phyloP scores from a whole-genome alignment of 2,329 filamentous ascomycete species.

The Ascochyta fabae region DNA sequence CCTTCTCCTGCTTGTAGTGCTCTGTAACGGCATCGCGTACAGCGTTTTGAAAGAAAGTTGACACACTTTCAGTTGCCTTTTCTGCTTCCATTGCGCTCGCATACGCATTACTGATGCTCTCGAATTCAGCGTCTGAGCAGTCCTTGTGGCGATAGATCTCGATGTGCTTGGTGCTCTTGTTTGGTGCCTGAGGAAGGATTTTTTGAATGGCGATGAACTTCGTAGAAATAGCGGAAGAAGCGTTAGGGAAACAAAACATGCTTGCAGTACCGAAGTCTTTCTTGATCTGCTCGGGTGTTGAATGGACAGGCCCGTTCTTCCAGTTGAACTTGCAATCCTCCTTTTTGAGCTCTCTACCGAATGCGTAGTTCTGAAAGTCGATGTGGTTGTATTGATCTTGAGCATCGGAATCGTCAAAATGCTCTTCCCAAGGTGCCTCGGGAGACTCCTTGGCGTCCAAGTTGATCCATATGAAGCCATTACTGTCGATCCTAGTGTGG shows the following conservation, averaged over 20 bases:
- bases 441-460: constrained; percentile 30
- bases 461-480: constrained; percentile 45
- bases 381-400: background rate
- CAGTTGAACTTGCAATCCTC: constrained; percentile 1
- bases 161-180: constrained; percentile 34
- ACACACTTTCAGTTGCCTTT: background rate
- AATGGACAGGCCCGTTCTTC: background rate
- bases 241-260: background rate
- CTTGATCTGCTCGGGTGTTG: background rate
- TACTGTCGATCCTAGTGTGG: constrained; percentile 32
- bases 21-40: background rate
- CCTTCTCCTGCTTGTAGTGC: constrained; percentile 7
- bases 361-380: constrained; percentile 1
- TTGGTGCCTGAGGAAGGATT: background rate
- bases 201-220: constrained; percentile 4
- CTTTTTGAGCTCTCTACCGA: background rate
- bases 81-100: constrained; percentile 59
- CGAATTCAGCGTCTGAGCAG: constrained; percentile 63
- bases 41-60: background rate
- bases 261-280: background rate
- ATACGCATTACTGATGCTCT: constrained; percentile 62
- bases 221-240: background rate
- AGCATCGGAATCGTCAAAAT: background rate
- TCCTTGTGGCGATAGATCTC: constrained; percentile 66
- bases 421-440: constrained; percentile 26